Evolutionary conservation across 2,329 filamentous ascomycete species (phyloP).

Genomic region (Penicillium decumbens): DNA sequence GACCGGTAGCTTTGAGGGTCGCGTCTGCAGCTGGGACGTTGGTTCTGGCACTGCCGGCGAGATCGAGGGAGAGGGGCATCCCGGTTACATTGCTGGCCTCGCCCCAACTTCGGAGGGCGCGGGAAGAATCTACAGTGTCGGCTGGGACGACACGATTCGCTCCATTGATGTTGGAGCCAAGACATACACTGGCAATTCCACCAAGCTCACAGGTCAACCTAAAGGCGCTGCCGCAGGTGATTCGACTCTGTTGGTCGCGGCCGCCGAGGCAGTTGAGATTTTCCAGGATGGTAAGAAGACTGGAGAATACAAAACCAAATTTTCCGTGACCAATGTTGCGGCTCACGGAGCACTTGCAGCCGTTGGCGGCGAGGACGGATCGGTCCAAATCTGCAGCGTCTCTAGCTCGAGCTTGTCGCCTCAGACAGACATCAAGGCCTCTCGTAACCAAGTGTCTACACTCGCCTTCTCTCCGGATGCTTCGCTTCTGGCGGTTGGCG

Average conservation of each 20-base stretch:
- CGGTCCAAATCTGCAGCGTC: slow-evolving; percentile 68
- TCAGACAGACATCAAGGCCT: slow-evolving; percentile 58
- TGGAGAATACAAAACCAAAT: slow-evolving; percentile 58
- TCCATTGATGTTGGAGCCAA: slow-evolving; percentile 69
- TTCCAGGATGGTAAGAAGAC: slow-evolving; percentile 56
- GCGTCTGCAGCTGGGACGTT: slow-evolving; percentile 79
- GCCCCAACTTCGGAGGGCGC: slow-evolving; percentile 49
- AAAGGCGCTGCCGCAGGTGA: slow-evolving; percentile 62
- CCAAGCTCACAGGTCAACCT: slow-evolving; percentile 72
- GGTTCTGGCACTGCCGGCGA: slow-evolving; percentile 62
- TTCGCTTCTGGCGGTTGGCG: slow-evolving; percentile 74
- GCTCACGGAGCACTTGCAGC: slow-evolving; percentile 65
- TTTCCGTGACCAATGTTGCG: slow-evolving; percentile 66
- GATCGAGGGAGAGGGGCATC: slow-evolving; percentile 75
- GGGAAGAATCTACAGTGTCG: slow-evolving; percentile 72
- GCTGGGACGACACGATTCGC: slow-evolving; percentile 89
- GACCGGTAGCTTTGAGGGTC: slow-evolving; percentile 89
- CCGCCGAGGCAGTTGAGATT: slow-evolving; percentile 56
- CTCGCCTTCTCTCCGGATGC: slow-evolving; percentile 79
- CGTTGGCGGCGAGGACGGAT: slow-evolving; percentile 69
- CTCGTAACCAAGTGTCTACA: slow-evolving; percentile 67
- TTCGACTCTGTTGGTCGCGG: slow-evolving; percentile 55
- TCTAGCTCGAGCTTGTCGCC: slow-evolving; percentile 53
- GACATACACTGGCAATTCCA: slow-evolving; percentile 66
- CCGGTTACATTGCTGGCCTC: slow-evolving; percentile 79